Evolutionary conservation across 495 filamentous ascomycete genomes (phyloP).

Genomic region (Penicillium ucsense): DNA sequence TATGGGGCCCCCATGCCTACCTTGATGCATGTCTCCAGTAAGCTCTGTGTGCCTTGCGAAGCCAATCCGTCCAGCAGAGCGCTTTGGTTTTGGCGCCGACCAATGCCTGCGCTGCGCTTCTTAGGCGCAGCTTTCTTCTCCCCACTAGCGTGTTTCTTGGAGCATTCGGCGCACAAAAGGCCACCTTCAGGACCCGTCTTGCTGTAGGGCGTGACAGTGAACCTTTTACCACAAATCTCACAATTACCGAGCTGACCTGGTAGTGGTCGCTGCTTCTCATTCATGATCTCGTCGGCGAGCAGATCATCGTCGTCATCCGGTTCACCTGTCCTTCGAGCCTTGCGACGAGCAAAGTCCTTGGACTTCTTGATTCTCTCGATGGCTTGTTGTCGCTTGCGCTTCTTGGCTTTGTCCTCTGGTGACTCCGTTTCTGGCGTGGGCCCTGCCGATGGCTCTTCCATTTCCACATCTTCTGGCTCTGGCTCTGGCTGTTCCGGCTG

Average conservation of each 20-base stretch:
- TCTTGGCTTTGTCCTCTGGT: slow-evolving; percentile 45
- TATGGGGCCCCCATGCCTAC: slow-evolving; percentile 14
- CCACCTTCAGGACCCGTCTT: slow-evolving; percentile 74
- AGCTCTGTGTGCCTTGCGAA: slow-evolving; percentile 55
- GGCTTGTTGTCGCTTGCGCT: slow-evolving; percentile 52
- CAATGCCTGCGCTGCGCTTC: slow-evolving; percentile 41
- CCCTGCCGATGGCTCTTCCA: background rate
- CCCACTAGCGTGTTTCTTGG: slow-evolving; percentile 61
- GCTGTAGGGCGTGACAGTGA: slow-evolving; percentile 88
- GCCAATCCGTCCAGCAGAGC: slow-evolving; percentile 67
- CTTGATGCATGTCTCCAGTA: slow-evolving; percentile 73
- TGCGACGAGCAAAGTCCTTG: slow-evolving; percentile 56
- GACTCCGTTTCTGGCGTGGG: slow-evolving; percentile 20
- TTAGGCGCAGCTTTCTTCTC: slow-evolving; percentile 52
- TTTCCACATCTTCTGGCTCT: slow-evolving; percentile 15
- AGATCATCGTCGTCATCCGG: slow-evolving; percentile 41
- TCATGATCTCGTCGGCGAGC: slow-evolving; percentile 44
- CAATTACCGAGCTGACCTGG: slow-evolving; percentile 89
- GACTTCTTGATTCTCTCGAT: slow-evolving; percentile 70
- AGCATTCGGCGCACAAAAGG: slow-evolving; percentile 74
- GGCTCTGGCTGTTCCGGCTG: slow-evolving; percentile 12
- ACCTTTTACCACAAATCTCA: slow-evolving; percentile 73
- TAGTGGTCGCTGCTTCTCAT: slow-evolving; percentile 52
- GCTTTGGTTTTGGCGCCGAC: slow-evolving; percentile 65
- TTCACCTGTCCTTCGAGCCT: slow-evolving; percentile 39